Percentiles rank a stretch among this genome's conserved stretches.
Conservation (phyloP, 2,329 filamentous ascomycete genomes). For the Epichloe baconii region DNA sequence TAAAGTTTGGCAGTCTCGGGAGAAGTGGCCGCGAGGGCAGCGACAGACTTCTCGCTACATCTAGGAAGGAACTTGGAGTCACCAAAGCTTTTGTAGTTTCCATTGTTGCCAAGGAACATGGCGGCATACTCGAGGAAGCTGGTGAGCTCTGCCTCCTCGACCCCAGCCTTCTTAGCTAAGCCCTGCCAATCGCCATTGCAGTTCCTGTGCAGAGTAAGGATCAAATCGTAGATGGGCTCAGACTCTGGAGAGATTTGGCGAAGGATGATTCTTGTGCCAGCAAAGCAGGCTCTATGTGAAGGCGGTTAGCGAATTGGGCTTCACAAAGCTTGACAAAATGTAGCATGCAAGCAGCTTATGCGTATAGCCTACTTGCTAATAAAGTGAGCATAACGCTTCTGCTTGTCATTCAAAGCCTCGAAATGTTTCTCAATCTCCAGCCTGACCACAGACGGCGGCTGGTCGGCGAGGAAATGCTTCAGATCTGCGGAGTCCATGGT, state of each 20-base stretch:
- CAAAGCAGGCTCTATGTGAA: slow-evolving; percentile 52
- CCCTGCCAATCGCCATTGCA: slow-evolving; percentile 58
- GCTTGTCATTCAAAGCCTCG: slow-evolving; percentile 56
- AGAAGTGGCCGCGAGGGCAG: slow-evolving; percentile 47
- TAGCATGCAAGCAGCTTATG: not conserved
- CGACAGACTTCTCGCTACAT: slow-evolving; percentile 49
- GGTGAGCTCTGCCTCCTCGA: slow-evolving; percentile 50
- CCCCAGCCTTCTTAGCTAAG: slow-evolving; percentile 49
- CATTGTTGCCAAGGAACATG: slow-evolving; percentile 67
- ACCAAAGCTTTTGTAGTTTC: slow-evolving; percentile 81
- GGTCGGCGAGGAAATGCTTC: slow-evolving; percentile 77
- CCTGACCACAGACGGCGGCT: slow-evolving; percentile 75
- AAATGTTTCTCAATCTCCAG: slow-evolving; percentile 92
- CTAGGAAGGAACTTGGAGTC: slow-evolving; percentile 75
- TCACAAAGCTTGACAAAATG: not conserved
- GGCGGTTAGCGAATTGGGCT: not conserved
- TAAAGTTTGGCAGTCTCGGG: slow-evolving; percentile 51
- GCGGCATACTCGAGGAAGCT: slow-evolving; percentile 65
- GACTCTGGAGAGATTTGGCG: slow-evolving; percentile 74
- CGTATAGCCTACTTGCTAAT: slow-evolving; percentile 56
- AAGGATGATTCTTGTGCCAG: slow-evolving; percentile 65
- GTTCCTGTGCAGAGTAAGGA: slow-evolving; percentile 55
- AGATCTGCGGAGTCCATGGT: slow-evolving; percentile 48
- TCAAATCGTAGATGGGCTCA: slow-evolving; percentile 69
- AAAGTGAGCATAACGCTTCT: slow-evolving; percentile 86